Conservation (phyloP, 768 basidiomycete genomes). For the Postia placenta region DNA sequence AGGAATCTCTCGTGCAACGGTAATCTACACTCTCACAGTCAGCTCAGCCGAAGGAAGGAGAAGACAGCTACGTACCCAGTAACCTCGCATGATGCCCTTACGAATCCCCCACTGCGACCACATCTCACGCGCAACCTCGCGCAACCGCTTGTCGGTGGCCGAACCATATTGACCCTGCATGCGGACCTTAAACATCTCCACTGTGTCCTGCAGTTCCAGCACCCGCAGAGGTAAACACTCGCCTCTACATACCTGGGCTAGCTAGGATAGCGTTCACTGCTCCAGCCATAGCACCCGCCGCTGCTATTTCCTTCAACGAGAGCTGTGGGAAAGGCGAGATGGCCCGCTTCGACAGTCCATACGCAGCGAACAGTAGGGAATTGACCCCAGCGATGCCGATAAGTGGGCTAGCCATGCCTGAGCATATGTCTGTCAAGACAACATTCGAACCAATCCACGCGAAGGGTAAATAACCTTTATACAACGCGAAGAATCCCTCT, state of each 20-base stretch:
- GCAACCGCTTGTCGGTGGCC: slow-evolving; percentile 69
- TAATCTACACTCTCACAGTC: slow-evolving; percentile 48
- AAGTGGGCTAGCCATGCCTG: slow-evolving; percentile 88
- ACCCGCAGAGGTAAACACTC: too few relatives aligned
- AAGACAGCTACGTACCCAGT: slow-evolving; percentile 62
- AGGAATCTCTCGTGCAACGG: slow-evolving; percentile 89
- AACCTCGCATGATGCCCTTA: slow-evolving; percentile 92
- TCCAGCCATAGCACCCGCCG: slow-evolving; percentile 90
- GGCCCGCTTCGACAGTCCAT: slow-evolving; percentile 72
- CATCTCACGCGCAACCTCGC: slow-evolving; percentile 71
- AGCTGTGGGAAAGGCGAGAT: slow-evolving; percentile 88
- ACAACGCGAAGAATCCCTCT: slow-evolving; percentile 90
- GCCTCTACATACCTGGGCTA: slow-evolving; percentile 61
- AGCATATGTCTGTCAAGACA: background rate
- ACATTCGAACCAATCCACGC: background rate
- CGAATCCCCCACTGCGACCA: slow-evolving; percentile 83
- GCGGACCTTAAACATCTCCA: slow-evolving; percentile 97
- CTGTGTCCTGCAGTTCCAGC: slow-evolving; percentile 32
- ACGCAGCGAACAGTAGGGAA: slow-evolving; percentile 89
- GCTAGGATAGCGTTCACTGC: slow-evolving; percentile 87
- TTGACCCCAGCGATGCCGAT: slow-evolving; percentile 94
- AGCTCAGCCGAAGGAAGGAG: background rate
- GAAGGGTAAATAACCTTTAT: slow-evolving; percentile 72
- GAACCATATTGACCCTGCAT: slow-evolving; percentile 96
- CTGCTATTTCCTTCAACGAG: slow-evolving; percentile 70